These are phyloP conservation scores for Metschnikowia dekortorum DNA, from an alignment of 805 yeast genomes.

Conservation along the genomic window DNA sequence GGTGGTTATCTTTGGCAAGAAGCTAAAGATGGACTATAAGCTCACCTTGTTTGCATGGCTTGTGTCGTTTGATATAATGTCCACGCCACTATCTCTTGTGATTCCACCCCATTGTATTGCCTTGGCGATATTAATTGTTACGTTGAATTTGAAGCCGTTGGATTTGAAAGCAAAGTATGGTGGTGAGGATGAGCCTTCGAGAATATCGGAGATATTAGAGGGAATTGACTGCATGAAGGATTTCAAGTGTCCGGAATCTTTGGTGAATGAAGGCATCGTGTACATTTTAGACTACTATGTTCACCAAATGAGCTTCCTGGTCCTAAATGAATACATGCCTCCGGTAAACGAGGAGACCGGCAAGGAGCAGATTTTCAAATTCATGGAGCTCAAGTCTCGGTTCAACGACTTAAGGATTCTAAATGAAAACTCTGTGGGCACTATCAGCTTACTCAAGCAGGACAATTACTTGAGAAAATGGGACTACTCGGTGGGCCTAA, in stretches of 20 bases:
- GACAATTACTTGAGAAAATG: constrained; percentile 49
- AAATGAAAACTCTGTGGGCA: constrained; percentile 26
- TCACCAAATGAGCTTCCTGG: constrained; percentile 49
- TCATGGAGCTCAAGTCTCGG: constrained; percentile 41
- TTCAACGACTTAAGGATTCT: constrained; percentile 37
- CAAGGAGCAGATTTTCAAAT: constrained; percentile 45
- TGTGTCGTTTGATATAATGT: constrained; percentile 67
- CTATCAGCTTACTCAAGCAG: constrained; percentile 25
- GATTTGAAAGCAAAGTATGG: constrained; percentile 24
- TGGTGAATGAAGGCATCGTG: constrained; percentile 49
- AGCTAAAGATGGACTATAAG: constrained; percentile 41
- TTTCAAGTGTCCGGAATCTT: constrained; percentile 39
- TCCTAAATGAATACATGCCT: constrained; percentile 43
- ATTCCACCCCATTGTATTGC: constrained; percentile 77
- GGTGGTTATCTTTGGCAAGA: constrained; percentile 57
- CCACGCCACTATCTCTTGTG: constrained; percentile 63
- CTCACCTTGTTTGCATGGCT: constrained; percentile 63
- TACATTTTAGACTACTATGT: constrained; percentile 60
- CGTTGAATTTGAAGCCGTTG: constrained; percentile 45
- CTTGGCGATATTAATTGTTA: constrained; percentile 58
- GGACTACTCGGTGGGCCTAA: constrained; percentile 35
- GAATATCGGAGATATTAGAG: constrained; percentile 25
- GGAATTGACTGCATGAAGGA: constrained; percentile 30
- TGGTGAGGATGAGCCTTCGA: constrained; percentile 10
- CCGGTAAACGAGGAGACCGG: constrained; percentile 30